Base-by-base conservation (phyloP, 495 filamentous ascomycete species). In the Darksidea phi region DNA sequence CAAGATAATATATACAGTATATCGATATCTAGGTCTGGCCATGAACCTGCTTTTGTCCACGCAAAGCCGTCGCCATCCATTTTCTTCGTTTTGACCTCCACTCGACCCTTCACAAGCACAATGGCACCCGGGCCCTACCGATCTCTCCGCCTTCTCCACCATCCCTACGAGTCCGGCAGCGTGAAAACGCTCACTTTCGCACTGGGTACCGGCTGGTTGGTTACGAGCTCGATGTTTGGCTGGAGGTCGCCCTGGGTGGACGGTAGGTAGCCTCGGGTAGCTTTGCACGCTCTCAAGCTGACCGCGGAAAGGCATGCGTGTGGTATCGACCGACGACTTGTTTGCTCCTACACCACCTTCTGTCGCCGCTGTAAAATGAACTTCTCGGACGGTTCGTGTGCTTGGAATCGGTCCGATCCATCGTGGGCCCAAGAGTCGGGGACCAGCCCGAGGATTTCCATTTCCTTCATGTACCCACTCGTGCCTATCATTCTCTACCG, bases 71-170 rank as follows among this genome's bases (percentile, higher is more conserved):
- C 46, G 10, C 23, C 25, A 23, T 11, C 46, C 20, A 24, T 18
- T 48, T 20, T 24, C 46, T 18, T 11, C 11, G 8, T 18, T 48
- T 23, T 24, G 46, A 32, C 3, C 18, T 24, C 23, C 6, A 48
- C 25, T 48, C n/a, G n/a, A 24, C 18, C 46, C 11, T 48, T 18
- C 11, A 18, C 25, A 7, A 45, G n/a, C 41, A 23, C 7, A 48
- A 48, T 48, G 46, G 20, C 46, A 24, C 46, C 46, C 23, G 46
- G 46, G 11, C 46, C 46, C 23, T 18, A 48, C 11, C 20, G 46
- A 18, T 11, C 7, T 48, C 8, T 48, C 23, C 20, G 23, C 18
- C 46, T 48, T 18, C 10, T 48, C 23, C 18, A 18, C 6, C 10
- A 24, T 24, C 46, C 12, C 18, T 11, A 48, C 18, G 10, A 48